Conservation (phyloP, 2,329 filamentous ascomycete species). For the Emmonsiellopsis sp. region DNA sequence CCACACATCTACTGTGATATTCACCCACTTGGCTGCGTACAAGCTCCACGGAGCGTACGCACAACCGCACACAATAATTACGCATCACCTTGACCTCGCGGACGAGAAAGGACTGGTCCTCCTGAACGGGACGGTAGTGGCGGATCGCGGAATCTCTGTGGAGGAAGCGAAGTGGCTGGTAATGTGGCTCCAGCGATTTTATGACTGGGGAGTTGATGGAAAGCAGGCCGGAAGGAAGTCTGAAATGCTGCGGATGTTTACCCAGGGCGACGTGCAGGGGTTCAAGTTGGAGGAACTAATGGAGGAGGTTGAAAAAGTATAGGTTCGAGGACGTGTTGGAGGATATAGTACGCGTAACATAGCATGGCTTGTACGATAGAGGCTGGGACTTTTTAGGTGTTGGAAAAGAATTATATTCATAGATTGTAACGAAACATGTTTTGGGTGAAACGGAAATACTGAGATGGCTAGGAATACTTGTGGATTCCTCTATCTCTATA, state of each 20-base stretch:
- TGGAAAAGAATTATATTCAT: no score
- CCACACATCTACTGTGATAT: constrained; percentile 66
- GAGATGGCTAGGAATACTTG: no score
- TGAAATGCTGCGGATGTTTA: constrained; percentile 72
- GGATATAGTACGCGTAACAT: neutral
- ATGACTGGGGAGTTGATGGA: constrained; percentile 53
- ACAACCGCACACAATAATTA: constrained; percentile 85
- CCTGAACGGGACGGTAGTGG: constrained; percentile 71
- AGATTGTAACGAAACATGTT: no score
- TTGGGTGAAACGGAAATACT: no score
- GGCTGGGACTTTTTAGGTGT: no score
- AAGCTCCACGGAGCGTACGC: constrained; percentile 85
- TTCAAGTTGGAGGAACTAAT: constrained; percentile 81
- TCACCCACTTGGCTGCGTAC: constrained; percentile 89
- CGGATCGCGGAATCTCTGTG: constrained; percentile 64
- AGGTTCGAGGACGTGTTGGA: neutral
- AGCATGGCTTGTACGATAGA: constrained; percentile 1
- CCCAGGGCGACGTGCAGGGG: constrained; percentile 56
- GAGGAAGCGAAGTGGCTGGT: constrained; percentile 83
- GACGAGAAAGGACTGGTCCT: constrained; percentile 69
- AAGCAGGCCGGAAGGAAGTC: constrained; percentile 50
- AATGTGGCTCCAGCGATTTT: constrained; percentile 92
- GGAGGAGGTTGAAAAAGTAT: constrained; percentile 79
- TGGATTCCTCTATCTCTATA: no score
- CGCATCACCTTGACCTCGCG: constrained; percentile 76